Evolutionary conservation across 306 rosid genomes (phyloP).

Genomic region (Ormosia semicastrata): DNA sequence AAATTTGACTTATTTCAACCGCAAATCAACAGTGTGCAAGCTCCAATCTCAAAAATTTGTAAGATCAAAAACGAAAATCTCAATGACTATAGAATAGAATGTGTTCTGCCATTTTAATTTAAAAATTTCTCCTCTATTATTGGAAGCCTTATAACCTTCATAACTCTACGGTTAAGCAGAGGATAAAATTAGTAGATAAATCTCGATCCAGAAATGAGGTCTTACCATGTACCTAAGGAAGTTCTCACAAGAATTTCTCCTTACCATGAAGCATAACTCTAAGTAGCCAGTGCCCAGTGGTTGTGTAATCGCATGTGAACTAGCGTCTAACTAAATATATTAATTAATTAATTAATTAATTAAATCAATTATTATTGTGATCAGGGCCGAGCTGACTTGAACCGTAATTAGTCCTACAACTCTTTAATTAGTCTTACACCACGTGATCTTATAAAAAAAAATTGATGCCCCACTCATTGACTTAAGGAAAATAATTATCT

Average conservation of each 20-base stretch:
- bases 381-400: too few species aligned
- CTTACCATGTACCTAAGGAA: not conserved
- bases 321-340: not conserved
- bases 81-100: not conserved
- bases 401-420: too few species aligned
- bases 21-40: not conserved
- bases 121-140: not conserved
- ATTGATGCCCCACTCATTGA: too few species aligned
- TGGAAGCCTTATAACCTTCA: not conserved
- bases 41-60: slow-evolving; percentile 1
- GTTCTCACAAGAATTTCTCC: too few species aligned
- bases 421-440: too few species aligned
- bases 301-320: not conserved
- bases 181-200: not conserved
- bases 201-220: not conserved
- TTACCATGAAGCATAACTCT: not conserved
- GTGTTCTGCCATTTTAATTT: not conserved
- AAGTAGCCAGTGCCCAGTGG: not conserved
- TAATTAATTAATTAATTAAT: not conserved
- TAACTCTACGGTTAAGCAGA: not conserved
- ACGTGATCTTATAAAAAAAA: too few species aligned
- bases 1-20: not conserved
- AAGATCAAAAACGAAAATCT: not conserved
- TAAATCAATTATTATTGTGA: not conserved
- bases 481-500: too few species aligned